A percentile compares a stretch with the other conserved stretches of the same genome.
phyloP scores from a whole-genome alignment of 2,329 filamentous ascomycete genomes.

The Fusarium caatingaense region DNA sequence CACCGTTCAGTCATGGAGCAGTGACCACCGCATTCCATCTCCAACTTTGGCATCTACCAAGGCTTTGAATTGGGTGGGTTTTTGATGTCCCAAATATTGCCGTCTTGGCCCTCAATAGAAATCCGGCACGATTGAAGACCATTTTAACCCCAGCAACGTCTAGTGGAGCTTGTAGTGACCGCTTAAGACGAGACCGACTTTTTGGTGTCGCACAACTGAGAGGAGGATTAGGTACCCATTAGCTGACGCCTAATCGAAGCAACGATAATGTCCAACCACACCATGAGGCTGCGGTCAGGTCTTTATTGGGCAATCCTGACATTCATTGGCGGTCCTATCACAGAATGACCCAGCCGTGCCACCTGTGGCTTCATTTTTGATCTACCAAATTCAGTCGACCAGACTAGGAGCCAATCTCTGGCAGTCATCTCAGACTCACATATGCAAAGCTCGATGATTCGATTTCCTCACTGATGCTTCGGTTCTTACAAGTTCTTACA shows the following conservation, averaged over 20 bases:
- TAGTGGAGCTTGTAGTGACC: conserved; percentile 40
- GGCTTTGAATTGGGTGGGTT: conserved; percentile 17
- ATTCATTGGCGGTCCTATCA: conserved; percentile 17
- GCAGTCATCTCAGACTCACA: conserved; percentile 19
- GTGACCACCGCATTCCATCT: conserved; percentile 35
- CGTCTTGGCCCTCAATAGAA: conserved; percentile 35
- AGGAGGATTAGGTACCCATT: conserved; percentile 37
- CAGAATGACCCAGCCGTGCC: conserved; percentile 25
- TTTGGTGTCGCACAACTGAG: conserved; percentile 34
- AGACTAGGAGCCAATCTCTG: conserved; percentile 5
- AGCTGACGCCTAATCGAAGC: conserved; percentile 37
- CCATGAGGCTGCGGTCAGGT: conserved; percentile 40
- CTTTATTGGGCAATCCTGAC: conserved; percentile 33
- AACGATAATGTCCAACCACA: conserved; percentile 34
- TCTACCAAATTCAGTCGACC: conserved; percentile 10
- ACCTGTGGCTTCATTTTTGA: conserved; percentile 27
- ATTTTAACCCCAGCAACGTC: conserved; percentile 26
- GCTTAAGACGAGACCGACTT: conserved; percentile 43
- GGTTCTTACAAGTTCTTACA: conserved; percentile 17
- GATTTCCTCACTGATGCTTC: conserved; percentile 5
- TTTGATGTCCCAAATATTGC: conserved; percentile 18
- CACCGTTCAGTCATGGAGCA: conserved; percentile 30
- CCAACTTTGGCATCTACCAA: conserved; percentile 22
- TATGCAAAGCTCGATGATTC: conserved; percentile 20
- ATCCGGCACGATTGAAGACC: conserved; percentile 18